Evolutionary conservation across 305 asterid species (phyloP).

Genomic region (Solanum chacoense): DNA sequence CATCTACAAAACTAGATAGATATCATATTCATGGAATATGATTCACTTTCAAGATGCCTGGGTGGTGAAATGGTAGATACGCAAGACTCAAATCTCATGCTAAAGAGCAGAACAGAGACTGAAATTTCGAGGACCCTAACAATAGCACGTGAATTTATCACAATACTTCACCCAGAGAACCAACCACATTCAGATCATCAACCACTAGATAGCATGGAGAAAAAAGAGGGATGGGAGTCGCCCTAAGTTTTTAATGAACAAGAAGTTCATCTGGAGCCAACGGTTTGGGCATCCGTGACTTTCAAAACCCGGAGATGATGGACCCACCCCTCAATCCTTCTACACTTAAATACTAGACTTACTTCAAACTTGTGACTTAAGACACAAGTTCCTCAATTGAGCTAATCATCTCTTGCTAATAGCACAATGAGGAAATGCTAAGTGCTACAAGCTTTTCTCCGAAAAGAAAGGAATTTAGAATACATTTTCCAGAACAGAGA

Average conservation of each 20-base stretch:
- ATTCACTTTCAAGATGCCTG: background rate
- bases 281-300: background rate
- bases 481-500: background rate
- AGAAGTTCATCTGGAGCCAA: background rate
- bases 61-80: background rate
- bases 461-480: background rate
- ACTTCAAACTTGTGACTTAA: background rate
- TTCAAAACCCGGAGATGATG: background rate
- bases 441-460: background rate
- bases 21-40: background rate
- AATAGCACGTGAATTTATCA: background rate
- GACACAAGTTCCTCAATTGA: background rate
- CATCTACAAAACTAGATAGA: background rate
- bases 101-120: background rate
- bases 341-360: background rate
- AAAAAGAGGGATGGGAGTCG: background rate
- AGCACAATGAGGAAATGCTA: background rate
- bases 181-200: background rate
- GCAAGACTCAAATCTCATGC: background rate
- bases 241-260: background rate
- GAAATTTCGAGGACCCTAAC: background rate
- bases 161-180: background rate
- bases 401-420: background rate
- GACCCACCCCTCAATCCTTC: background rate
- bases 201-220: background rate